Evolutionary conservation across 305 asterid species (phyloP), one percentile per base, ranked within the genome.

Genomic region (Stenogyne calaminthoides): DNA sequence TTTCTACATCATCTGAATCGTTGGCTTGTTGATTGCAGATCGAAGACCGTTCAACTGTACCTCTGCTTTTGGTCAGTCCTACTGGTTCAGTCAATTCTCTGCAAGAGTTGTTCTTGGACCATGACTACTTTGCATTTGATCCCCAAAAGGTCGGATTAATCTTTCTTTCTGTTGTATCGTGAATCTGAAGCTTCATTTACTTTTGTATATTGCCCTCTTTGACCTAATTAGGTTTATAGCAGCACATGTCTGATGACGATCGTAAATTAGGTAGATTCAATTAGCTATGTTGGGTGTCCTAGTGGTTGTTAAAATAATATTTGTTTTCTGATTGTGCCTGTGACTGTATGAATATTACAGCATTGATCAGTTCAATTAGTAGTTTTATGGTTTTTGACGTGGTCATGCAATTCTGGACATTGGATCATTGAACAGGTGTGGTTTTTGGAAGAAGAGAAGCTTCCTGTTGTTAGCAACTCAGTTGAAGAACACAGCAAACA

Each of bases 381-480:
- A n/a, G 56, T 49, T 10, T 9, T 49, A 15, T 49, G 56, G 56
- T 49, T 14, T 19, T 52, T 32, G 25, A 18, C 7, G 37, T 25
- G 61, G 55, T 71, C 47, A 46, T 69, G 57, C 20, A 69, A 64
- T 52, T 72, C 8, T 14, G 16, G 65, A 10, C 25, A 4, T 63
- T 69, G 52, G 58, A 71, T 70, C 25, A 52, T 61, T 52, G 71
- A 57, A 76, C 75, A 95, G 97, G 93, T 90, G 69, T 88, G 94
- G 97, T 88, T 92, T 84, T 68, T 95, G 80, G 96, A 87, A 89
- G 97, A 92, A 85, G 98, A 85, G 82, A 90, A 75, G 78, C 97
- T 95, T 76, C 99, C 99, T 27, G 85, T 88, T 32, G 90, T 92
- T 74, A 84, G 88, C 58, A 66, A 58, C 78, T 67, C 90, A 7